Base-by-base conservation (phyloP, 1,284 basidiomycete species). In the Papiliotrema terrestris region DNA sequence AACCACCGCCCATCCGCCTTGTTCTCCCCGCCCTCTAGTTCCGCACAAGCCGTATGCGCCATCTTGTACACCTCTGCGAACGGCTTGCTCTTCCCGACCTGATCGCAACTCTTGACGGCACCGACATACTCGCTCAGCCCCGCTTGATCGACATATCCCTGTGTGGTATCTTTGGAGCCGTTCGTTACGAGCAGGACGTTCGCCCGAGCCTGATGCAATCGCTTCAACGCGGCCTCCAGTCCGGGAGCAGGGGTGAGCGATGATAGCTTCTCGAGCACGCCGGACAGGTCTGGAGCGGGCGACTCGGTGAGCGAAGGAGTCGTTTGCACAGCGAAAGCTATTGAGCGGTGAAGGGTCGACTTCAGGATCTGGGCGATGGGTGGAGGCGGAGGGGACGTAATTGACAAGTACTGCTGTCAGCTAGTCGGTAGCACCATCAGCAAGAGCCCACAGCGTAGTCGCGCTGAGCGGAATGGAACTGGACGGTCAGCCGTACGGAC, bases 391-490 rank as follows among this genome's bases (percentile, higher is more conserved):
- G 59, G 50, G 6, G 59, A 61, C 8, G 54, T 58, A 8, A 66
- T 51, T 2, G 64, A 66, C 20, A 57, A 53, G 42, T 61, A 63
- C 60, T 64, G 46, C n/a, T 51, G 45, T 44, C 17, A 26, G 20
- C 29, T 19, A 47, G 23, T 26, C 15, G 20, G 37, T 1, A 47
- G 2, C 39, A 9, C n/a, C 1, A 36, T 22, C 9, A 38, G 20
- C 8, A n/a, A 25, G 3, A 8, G 9, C 17, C 22, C 2, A 55
- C 63, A 3, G 64, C 62, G 35, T 59, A 66, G 47, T 66, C 64
- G 23, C 64, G 51, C 43, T 66, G 64, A 49, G 58, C 59, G 15
- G 64, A 55, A 47, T 66, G 64, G 42, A 66, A 66, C 62, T 63
- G 26, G n/a, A 20, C 8, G 15, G 15, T 20, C 38, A 41, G 39